A percentile compares a stretch with the other conserved stretches of the same genome.
Evolutionary conservation across 192 early-diverging fungal genomes (phyloP).

Genomic region (Geranomyces michiganensis): DNA sequence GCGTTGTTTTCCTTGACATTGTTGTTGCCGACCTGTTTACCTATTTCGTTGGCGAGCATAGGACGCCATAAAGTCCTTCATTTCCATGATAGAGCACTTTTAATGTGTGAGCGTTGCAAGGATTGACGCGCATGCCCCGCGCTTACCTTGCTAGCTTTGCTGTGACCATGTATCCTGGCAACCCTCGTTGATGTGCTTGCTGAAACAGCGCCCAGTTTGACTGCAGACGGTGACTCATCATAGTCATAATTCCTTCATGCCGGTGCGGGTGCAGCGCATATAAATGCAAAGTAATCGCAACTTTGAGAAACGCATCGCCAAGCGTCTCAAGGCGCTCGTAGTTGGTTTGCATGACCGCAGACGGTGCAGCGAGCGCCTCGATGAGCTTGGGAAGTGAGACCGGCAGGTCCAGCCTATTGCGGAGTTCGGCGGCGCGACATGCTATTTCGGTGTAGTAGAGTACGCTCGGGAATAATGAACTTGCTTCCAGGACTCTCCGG

Average conservation of each 20-base stretch:
- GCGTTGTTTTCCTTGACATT: background rate
- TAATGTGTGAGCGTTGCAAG: background rate
- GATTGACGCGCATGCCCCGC: background rate
- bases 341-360: slow-evolving; percentile 65
- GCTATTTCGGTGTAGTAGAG: slow-evolving; percentile 30
- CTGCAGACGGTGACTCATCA: slow-evolving; percentile 24
- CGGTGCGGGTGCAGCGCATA: slow-evolving; percentile 72
- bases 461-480: slow-evolving; percentile 26
- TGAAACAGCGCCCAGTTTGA: slow-evolving; percentile 26
- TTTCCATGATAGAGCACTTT: background rate
- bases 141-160: slow-evolving; percentile 23
- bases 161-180: slow-evolving; percentile 32
- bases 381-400: slow-evolving; percentile 34
- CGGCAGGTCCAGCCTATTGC: slow-evolving; percentile 19
- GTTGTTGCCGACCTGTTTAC: slow-evolving; percentile 52
- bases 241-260: slow-evolving; percentile 40
- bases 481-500: slow-evolving; percentile 1
- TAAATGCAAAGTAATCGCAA: slow-evolving; percentile 69
- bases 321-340: slow-evolving; percentile 90
- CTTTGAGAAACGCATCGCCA: slow-evolving; percentile 89
- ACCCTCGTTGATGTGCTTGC: background rate
- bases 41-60: slow-evolving; percentile 21
- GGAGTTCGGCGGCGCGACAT: slow-evolving; percentile 21
- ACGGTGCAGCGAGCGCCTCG: slow-evolving; percentile 73
- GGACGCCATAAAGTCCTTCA: slow-evolving; percentile 31